A percentile compares a stretch with the other conserved stretches of the same genome.
phyloP scores from a whole-genome alignment of 768 basidiomycete species.

The Royoungia palumana region DNA sequence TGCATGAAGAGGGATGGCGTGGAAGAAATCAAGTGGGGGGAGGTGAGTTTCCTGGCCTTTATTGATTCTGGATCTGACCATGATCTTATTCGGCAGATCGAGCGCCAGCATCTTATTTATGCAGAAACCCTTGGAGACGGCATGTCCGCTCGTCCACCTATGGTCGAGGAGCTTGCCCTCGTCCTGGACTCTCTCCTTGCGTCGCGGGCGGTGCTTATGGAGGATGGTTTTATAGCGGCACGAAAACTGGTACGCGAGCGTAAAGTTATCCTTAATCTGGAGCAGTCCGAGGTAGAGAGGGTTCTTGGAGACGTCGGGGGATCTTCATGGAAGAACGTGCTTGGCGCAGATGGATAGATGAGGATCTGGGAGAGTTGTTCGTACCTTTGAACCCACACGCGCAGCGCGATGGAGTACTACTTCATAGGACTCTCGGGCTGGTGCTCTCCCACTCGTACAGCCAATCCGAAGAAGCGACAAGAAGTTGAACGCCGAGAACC shows the following conservation, averaged over 20 bases:
- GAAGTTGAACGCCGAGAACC: background rate
- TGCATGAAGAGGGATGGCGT: constrained; percentile 82
- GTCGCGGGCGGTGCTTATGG: constrained; percentile 72
- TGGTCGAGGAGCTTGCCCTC: constrained; percentile 56
- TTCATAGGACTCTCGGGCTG: background rate
- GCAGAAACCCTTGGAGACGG: constrained; percentile 57
- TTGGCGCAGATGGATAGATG: constrained; percentile 19
- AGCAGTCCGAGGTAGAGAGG: constrained; percentile 80
- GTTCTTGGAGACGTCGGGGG: constrained; percentile 83
- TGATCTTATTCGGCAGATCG: constrained; percentile 44
- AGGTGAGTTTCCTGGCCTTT: constrained; percentile 43
- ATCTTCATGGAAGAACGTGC: constrained; percentile 55
- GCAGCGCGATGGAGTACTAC: background rate
- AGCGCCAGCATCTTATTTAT: constrained; percentile 73
- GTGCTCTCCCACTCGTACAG: background rate
- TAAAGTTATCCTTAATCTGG: constrained; percentile 77
- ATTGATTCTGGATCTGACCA: background rate
- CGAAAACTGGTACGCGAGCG: constrained; percentile 64
- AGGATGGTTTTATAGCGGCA: constrained; percentile 52
- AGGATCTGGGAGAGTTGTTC: no score
- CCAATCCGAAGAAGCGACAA: background rate
- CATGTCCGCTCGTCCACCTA: constrained; percentile 59
- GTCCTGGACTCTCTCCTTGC: constrained; percentile 76
- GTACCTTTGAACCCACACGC: background rate
- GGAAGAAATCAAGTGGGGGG: constrained; percentile 82